These are phyloP conservation scores for Beauveria rudraprayagi DNA, from an alignment of 2,329 filamentous ascomycete genomes.

Conservation along the genomic window DNA sequence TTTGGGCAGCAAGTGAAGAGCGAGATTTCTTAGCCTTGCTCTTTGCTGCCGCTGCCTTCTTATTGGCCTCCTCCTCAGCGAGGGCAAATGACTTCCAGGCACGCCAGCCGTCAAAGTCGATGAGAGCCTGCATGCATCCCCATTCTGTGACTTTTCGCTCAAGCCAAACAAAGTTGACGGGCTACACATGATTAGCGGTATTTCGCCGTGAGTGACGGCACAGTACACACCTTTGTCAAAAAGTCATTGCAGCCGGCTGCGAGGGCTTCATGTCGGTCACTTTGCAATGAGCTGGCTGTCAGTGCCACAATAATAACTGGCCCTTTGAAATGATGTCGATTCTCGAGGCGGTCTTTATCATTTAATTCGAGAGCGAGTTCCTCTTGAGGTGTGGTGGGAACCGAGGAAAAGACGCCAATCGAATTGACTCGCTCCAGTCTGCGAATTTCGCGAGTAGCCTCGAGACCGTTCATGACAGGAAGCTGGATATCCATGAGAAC, in stretches of 20 bases:
- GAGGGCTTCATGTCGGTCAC: slow-evolving; percentile 87
- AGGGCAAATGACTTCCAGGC: slow-evolving; percentile 84
- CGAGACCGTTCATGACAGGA: slow-evolving; percentile 90
- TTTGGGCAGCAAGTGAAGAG: slow-evolving; percentile 26
- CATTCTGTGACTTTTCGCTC: slow-evolving; percentile 98
- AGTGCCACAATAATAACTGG: slow-evolving; percentile 96
- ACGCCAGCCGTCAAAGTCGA: slow-evolving; percentile 96
- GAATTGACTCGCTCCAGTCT: slow-evolving; percentile 82
- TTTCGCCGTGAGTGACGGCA: not conserved
- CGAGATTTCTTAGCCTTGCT: slow-evolving; percentile 39
- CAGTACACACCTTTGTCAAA: slow-evolving; percentile 74
- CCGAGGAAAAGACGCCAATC: slow-evolving; percentile 83
- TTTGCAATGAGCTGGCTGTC: slow-evolving; percentile 89
- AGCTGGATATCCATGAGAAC: slow-evolving; percentile 98
- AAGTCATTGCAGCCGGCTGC: slow-evolving; percentile 98
- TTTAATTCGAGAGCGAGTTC: slow-evolving; percentile 38
- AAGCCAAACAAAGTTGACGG: slow-evolving; percentile 95
- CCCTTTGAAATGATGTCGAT: slow-evolving; percentile 74
- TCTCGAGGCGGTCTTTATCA: slow-evolving; percentile 62
- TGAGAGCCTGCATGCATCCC: slow-evolving; percentile 98
- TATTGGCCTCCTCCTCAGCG: slow-evolving; percentile 34
- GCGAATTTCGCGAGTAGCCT: slow-evolving; percentile 91
- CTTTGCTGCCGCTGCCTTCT: slow-evolving; percentile 31
- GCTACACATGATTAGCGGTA: slow-evolving; percentile 41
- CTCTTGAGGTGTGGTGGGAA: slow-evolving; percentile 45